Conservation (phyloP, 2,329 filamentous ascomycete species). For the Capronia coronata region DNA sequence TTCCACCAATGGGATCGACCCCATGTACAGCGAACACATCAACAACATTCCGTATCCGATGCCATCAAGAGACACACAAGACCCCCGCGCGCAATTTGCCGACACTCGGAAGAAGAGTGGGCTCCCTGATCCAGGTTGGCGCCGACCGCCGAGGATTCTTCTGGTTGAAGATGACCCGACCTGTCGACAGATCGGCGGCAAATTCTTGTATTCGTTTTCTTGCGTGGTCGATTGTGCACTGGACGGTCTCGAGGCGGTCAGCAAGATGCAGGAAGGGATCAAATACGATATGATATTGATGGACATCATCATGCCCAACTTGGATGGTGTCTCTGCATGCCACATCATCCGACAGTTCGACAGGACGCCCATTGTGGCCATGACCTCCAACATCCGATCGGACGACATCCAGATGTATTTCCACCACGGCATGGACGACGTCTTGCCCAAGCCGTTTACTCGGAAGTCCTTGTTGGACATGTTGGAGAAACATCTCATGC, state of each 20-base stretch:
- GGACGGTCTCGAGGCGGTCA: conserved; percentile 85
- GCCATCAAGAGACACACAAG: conserved; percentile 40
- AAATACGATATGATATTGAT: conserved; percentile 71
- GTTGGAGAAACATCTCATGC: conserved; percentile 80
- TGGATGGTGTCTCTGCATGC: conserved; percentile 91
- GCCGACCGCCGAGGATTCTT: conserved; percentile 67
- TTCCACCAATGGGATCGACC: conserved; percentile 84
- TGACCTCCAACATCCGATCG: conserved; percentile 96
- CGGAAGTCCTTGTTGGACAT: conserved; percentile 76
- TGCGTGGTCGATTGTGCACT: conserved; percentile 62
- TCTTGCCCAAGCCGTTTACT: conserved; percentile 94
- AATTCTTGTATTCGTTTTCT: conserved; percentile 59
- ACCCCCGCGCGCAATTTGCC: conserved; percentile 42
- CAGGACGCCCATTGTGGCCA: conserved; percentile 82
- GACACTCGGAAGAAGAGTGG: conserved; percentile 57
- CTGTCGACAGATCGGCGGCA: conserved; percentile 60
- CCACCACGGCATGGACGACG: conserved; percentile 95
- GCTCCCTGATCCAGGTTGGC: conserved; percentile 58
- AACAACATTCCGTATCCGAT: conserved; percentile 85
- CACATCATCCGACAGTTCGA: conserved; percentile 87
- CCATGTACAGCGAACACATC: conserved; percentile 89
- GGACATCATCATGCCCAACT: conserved; percentile 95
- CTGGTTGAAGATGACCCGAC: conserved; percentile 78
- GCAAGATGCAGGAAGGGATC: conserved; percentile 64
- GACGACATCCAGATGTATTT: conserved; percentile 98